Evolutionary conservation across 305 asterid genomes (phyloP), one percentile per base, ranked within the genome.

Genomic region (Fraxinus sp.): DNA sequence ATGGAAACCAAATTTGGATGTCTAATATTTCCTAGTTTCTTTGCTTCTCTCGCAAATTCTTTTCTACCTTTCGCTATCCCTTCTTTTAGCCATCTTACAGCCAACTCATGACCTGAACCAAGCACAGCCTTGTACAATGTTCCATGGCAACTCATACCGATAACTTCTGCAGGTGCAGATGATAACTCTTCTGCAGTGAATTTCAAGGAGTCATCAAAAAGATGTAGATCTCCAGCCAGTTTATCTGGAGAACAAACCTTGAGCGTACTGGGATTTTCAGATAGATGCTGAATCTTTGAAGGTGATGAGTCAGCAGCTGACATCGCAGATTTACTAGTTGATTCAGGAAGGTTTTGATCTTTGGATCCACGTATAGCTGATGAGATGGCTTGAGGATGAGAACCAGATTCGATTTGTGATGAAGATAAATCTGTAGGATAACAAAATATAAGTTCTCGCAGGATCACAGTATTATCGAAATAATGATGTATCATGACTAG

Each of bases 71-170:
- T 93, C 1, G 91, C 92, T 49, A 93, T 90, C 77, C 98, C 97
- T 88, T 93, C 96, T 86, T 93, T 92, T 0, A 93, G 91, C 94
- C 94, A 84, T 85, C 93, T 94, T 75, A 94, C 94, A 11, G 97
- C 96, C 90, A 95, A 81, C 5, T 91, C 87, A 72, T 88, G 88
- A 37, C 92, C 90, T 8, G 97, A 87, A 62, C 89, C 81, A 22
- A 95, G 92, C 70, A 81, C 91, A 3, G 98, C 98, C 87, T 88
- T 93, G 68, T 93, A 95, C 28, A 95, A 87, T 10, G 94, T 92
- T 18, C 98, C 98, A 7, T 95, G 98, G 90, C 98, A 93, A 87
- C 98, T 95, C 87, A 87, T 93, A 13, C 97, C 97, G 0, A 95
- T 84, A 49, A 91, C 90, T 85, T 93, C 98, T 4, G 97, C 98